Evolutionary conservation across 179 eudicot species (phyloP).

Genomic region (Spinacia oleracea): DNA sequence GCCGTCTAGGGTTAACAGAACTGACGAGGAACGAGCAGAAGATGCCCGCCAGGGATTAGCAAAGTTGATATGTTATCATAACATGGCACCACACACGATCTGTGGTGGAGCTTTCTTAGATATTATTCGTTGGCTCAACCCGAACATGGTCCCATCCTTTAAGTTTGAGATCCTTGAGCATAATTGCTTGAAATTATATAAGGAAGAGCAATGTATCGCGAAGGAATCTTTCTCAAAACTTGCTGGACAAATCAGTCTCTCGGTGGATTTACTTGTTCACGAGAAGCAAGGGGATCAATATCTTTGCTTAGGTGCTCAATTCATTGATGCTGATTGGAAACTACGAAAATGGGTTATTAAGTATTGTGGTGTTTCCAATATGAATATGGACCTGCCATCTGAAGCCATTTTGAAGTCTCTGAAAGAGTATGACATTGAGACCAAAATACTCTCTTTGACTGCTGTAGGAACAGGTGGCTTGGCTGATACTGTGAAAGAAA

Average conservation of each 20-base stretch:
- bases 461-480: background rate
- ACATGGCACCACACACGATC: background rate
- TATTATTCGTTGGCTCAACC: background rate
- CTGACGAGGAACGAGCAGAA: background rate
- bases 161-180: background rate
- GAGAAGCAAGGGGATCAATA: background rate
- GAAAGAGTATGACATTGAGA: slow-evolving; percentile 26
- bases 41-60: background rate
- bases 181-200: slow-evolving; percentile 19
- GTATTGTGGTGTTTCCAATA: background rate
- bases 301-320: slow-evolving; percentile 30
- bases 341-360: slow-evolving; percentile 25
- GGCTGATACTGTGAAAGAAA: slow-evolving; percentile 17
- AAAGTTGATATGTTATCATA: background rate
- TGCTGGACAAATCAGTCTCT: slow-evolving; percentile 32
- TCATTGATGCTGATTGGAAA: slow-evolving; percentile 37
- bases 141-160: background rate
- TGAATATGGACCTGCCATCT: background rate
- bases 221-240: slow-evolving; percentile 25
- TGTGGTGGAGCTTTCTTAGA: background rate
- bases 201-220: slow-evolving; percentile 17
- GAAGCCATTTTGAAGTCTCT: slow-evolving; percentile 14
- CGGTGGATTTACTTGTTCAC: slow-evolving; percentile 21
- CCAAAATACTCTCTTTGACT: slow-evolving; percentile 8
- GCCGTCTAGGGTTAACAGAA: background rate